A percentile compares a stretch with the other conserved stretches of the same genome.
Conservation (phyloP, 2,329 filamentous ascomycete genomes). For the Aspergillus oerlinghausenensis region DNA sequence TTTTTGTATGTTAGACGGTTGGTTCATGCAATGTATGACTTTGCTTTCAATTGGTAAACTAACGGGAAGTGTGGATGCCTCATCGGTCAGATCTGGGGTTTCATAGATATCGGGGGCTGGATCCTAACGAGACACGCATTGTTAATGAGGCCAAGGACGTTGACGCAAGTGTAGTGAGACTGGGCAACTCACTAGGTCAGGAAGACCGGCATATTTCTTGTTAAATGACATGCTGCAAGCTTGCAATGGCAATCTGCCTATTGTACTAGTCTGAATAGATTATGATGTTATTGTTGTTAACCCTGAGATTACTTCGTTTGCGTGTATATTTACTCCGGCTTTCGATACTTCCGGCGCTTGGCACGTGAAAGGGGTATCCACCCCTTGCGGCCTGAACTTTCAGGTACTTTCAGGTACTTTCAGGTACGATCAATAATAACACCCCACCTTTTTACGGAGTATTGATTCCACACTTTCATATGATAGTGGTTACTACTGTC, state of each 20-base stretch:
- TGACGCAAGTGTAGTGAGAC: not conserved
- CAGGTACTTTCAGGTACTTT: not conserved
- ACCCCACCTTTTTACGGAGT: not conserved
- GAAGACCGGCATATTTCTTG: conserved; percentile 76
- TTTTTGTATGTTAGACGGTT: conserved; percentile 42
- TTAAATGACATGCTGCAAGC: conserved; percentile 61
- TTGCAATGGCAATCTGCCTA: not conserved
- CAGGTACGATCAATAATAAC: not conserved
- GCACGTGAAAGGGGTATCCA: conserved; percentile 8
- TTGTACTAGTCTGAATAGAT: not conserved
- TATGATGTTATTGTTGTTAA: not conserved
- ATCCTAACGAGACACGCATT: conserved; percentile 54
- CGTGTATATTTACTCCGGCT: not conserved
- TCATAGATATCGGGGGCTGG: conserved; percentile 94
- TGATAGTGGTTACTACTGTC: not conserved
- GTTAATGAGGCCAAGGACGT: conserved; percentile 1
- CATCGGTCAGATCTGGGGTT: conserved; percentile 86
- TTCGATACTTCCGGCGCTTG: not conserved
- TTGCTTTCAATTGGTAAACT: conserved; percentile 26
- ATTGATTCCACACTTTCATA: not conserved
- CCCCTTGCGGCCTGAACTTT: not conserved
- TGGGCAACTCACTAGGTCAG: conserved; percentile 61
- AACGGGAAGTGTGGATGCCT: conserved; percentile 79
- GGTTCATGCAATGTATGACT: not conserved
- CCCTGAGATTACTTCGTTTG: not conserved